These are phyloP conservation scores for Telopea speciosissima DNA, from an alignment of 177 flowering plant species.

Conservation along the genomic window DNA sequence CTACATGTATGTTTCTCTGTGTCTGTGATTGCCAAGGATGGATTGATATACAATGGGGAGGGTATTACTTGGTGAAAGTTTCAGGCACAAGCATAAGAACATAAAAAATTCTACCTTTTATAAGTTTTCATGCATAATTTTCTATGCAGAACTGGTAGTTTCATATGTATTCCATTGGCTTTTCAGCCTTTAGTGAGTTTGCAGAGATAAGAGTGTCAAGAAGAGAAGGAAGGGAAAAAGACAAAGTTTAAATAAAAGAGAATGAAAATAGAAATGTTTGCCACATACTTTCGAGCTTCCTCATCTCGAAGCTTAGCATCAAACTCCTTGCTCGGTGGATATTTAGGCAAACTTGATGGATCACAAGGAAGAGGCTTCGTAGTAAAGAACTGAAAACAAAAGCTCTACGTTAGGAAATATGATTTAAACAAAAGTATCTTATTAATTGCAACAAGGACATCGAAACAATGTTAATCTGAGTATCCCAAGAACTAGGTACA, in stretches of 20 bases:
- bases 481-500: not conserved
- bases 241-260: no score
- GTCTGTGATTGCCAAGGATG: no score
- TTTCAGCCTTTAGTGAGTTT: not conserved
- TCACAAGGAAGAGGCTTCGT: conserved; percentile 63
- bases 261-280: no score
- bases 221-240: not conserved
- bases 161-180: not conserved
- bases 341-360: conserved; percentile 69
- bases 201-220: not conserved
- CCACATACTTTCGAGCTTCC: conserved; percentile 52
- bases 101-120: no score
- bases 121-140: no score
- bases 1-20: no score
- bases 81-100: no score
- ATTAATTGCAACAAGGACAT: not conserved
- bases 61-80: no score
- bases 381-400: conserved; percentile 53
- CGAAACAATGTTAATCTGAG: not conserved
- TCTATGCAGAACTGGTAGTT: no score
- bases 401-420: conserved; percentile 1
- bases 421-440: not conserved
- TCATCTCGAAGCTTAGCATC: conserved; percentile 63
- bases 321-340: conserved; percentile 73
- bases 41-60: no score